These are phyloP conservation scores for Nicotiana attenuata DNA, from an alignment of 257 asterid genomes.

Conservation along the genomic window DNA sequence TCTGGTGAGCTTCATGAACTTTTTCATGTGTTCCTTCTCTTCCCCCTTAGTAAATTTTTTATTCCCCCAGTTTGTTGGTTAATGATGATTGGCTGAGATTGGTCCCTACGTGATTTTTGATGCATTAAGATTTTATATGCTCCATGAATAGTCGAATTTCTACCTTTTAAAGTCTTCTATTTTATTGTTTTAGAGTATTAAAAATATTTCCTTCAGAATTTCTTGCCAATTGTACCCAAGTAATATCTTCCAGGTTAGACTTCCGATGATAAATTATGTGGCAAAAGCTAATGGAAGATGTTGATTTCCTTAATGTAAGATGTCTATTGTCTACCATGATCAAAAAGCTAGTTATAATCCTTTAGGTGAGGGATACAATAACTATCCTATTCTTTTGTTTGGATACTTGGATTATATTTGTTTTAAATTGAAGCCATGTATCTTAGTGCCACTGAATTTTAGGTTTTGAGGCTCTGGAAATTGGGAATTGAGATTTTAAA, in stretches of 20 bases:
- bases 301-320: too few species aligned
- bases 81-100: constrained; percentile 3
- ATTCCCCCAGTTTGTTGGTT: not conserved
- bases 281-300: not conserved
- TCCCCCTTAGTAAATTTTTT: not conserved
- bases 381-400: not conserved
- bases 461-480: not conserved
- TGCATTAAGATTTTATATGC: not conserved
- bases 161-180: not conserved
- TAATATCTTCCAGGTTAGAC: not conserved
- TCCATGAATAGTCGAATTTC: not conserved
- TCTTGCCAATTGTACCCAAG: not conserved
- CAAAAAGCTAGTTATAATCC: not conserved
- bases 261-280: not conserved
- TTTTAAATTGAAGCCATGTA: not conserved
- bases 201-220: not conserved
- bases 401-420: not conserved
- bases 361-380: not conserved
- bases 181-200: not conserved
- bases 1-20: constrained; percentile 33
- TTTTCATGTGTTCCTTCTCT: not conserved
- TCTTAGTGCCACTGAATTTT: not conserved
- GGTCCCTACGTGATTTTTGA: not conserved
- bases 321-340: not conserved
- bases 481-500: not conserved